Percentiles rank a stretch among this genome's conserved stretches.
These are phyloP conservation scores for Paramecium bursaria DNA, from an alignment of 73 alveolate species.

Conservation along the genomic window DNA sequence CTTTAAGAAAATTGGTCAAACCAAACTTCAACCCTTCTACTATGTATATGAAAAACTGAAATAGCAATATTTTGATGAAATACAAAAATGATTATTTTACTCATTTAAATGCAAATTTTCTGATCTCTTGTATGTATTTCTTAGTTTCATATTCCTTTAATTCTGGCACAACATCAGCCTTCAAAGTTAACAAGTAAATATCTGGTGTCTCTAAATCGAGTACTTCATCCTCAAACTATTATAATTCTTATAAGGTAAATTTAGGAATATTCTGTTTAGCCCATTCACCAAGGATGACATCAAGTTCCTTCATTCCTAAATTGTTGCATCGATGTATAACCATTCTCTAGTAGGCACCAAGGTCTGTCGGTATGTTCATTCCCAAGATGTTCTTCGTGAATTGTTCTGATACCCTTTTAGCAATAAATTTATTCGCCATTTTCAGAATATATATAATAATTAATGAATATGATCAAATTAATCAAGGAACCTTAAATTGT, in stretches of 20 bases:
- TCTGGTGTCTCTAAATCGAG: constrained; percentile 28
- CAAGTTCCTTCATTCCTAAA: constrained; percentile 59
- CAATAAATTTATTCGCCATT: constrained; percentile 52
- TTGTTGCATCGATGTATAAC: constrained; percentile 39
- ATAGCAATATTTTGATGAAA: too few species aligned
- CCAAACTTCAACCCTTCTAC: too few species aligned
- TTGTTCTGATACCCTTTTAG: constrained; percentile 9
- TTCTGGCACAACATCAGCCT: constrained; percentile 3
- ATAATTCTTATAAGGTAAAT: not conserved
- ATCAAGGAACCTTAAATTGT: too few species aligned
- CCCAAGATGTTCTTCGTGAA: constrained; percentile 11
- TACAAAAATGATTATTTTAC: too few species aligned
- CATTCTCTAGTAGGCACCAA: constrained; percentile 13
- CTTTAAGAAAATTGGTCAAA: too few species aligned
- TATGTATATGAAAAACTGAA: too few species aligned
- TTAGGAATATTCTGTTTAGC: not conserved
- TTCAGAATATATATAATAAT: too few species aligned
- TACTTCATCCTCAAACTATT: constrained; percentile 1
- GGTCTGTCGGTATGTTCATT: not conserved
- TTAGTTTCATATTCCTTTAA: constrained; percentile 3
- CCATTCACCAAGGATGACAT: constrained; percentile 26
- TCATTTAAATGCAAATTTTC: not conserved
- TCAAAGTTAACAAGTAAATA: not conserved
- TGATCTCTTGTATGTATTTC: constrained; percentile 3
- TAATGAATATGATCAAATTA: too few species aligned